Conservation (phyloP, 495 filamentous ascomycete species). For the Xylaria scruposa region DNA sequence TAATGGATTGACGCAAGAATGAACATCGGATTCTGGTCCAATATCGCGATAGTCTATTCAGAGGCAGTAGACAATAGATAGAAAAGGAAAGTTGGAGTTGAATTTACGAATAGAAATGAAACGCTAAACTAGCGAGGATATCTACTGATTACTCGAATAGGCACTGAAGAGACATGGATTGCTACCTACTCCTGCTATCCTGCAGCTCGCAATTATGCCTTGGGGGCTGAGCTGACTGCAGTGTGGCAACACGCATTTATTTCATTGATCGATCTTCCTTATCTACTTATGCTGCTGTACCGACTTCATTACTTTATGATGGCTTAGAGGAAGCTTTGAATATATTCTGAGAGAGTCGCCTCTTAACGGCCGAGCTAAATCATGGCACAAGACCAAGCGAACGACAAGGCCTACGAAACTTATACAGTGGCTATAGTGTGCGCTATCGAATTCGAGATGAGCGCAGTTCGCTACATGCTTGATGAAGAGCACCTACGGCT, state of each 20-base stretch:
- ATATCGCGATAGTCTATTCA: too few relatives aligned
- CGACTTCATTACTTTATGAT: background rate
- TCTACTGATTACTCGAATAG: too few relatives aligned
- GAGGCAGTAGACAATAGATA: too few relatives aligned
- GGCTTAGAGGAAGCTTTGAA: background rate
- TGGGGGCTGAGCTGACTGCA: background rate
- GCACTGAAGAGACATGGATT: too few relatives aligned
- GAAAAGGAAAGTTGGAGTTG: too few relatives aligned
- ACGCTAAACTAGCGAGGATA: too few relatives aligned
- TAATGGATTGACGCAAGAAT: too few relatives aligned
- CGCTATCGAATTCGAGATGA: slow-evolving; percentile 5
- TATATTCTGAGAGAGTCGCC: background rate
- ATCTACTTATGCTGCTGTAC: background rate
- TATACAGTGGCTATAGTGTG: background rate
- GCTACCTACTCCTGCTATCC: too few relatives aligned
- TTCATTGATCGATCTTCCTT: background rate
- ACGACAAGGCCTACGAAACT: background rate
- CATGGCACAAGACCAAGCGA: slow-evolving; percentile 1
- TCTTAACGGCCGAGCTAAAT: background rate
- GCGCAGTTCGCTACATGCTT: background rate
- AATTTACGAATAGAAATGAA: background rate
- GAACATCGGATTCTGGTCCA: too few relatives aligned
- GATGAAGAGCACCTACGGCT: background rate
- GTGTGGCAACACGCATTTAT: background rate
- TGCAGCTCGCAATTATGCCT: background rate